Evolutionary conservation across 768 basidiomycete species (phyloP), one percentile per base, ranked within the genome.

Genomic region (Amanita subjunquillea): DNA sequence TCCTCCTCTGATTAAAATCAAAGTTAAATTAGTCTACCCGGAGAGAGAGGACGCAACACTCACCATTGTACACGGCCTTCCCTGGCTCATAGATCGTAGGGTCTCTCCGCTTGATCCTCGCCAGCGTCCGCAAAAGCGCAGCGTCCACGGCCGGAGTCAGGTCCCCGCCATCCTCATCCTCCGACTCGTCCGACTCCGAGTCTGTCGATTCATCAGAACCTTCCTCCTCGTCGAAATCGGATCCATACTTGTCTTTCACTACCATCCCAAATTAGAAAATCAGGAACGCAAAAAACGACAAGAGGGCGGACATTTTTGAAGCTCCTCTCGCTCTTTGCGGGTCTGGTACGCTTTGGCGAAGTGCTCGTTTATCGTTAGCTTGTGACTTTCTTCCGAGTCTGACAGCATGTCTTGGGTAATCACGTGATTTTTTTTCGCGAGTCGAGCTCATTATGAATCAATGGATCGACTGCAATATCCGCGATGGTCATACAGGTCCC

Each of bases 81-180:
- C 71, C 75, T 0, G 69, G 63, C 54, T 89, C 75, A 60, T 99
- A 97, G 29, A 99, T 95, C 0, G 71, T 76, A 0, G 93, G 91
- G 63, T 94, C 91, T 58, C 78, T 86, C 50, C 77, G 75, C 63
- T 80, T 80, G 51, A 98, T 96, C 59, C 84, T 78, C 0, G 85
- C 89, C 7, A 99, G 73, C 1, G 92, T 98, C 45, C 91, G 75
- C 38, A 98, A 75, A 59, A 98, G 96, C 17, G 96, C 96, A 41
- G 83, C 96, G 60, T 97, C 95, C 47, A 97, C 80, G 0, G 84
- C 85, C 3, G 93, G 92, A 0, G 94, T 98, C 48, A 98, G 78
- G 64, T 97, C 90, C 59, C 91, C 91, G 12, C 93, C 96, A 53
- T 95, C 88, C 62, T 93, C 89, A 63, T 98, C 94, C 63, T 98